Evolutionary conservation across 2,329 filamentous ascomycete species (phyloP).

Genomic region (Colletotrichum karsti): DNA sequence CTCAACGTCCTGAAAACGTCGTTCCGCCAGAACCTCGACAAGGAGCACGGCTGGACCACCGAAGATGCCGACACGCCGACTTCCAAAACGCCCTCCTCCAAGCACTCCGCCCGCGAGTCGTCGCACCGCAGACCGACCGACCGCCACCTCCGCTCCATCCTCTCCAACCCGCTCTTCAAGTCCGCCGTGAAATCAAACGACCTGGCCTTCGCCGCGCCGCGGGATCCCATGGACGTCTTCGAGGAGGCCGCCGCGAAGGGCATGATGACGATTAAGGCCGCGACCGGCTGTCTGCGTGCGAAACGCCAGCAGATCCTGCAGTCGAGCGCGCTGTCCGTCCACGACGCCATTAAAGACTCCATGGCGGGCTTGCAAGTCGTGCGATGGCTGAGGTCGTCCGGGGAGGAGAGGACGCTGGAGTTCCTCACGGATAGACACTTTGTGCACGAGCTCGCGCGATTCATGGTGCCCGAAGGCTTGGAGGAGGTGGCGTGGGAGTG

Average conservation of each 20-base stretch:
- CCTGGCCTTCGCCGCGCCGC: slow-evolving; percentile 25
- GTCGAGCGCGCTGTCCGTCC: slow-evolving; percentile 41
- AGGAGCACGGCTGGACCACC: slow-evolving; percentile 59
- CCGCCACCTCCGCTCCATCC: slow-evolving; percentile 63
- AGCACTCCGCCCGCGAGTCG: slow-evolving; percentile 17
- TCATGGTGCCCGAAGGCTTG: slow-evolving; percentile 61
- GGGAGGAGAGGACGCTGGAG: slow-evolving; percentile 52
- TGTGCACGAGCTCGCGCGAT: slow-evolving; percentile 52
- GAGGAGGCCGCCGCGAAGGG: slow-evolving; percentile 63
- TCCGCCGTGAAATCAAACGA: slow-evolving; percentile 37
- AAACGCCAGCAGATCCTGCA: slow-evolving; percentile 51
- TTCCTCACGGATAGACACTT: slow-evolving; percentile 53
- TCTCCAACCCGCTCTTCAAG: slow-evolving; percentile 65
- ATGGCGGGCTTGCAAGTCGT: slow-evolving; percentile 58
- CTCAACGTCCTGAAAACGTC: slow-evolving; percentile 65
- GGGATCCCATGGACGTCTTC: slow-evolving; percentile 63
- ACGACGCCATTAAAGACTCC: slow-evolving; percentile 46
- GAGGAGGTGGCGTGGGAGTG: slow-evolving; percentile 63
- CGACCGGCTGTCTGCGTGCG: slow-evolving; percentile 61
- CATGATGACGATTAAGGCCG: slow-evolving; percentile 63
- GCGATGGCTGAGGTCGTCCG: slow-evolving; percentile 62
- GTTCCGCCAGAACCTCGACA: slow-evolving; percentile 66
- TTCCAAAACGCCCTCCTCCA: slow-evolving; percentile 8
- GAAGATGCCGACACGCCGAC: slow-evolving; percentile 34
- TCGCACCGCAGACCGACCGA: slow-evolving; percentile 48